Conservation (phyloP, 345 rosid species). For the Cardiospermum halicacabum region DNA sequence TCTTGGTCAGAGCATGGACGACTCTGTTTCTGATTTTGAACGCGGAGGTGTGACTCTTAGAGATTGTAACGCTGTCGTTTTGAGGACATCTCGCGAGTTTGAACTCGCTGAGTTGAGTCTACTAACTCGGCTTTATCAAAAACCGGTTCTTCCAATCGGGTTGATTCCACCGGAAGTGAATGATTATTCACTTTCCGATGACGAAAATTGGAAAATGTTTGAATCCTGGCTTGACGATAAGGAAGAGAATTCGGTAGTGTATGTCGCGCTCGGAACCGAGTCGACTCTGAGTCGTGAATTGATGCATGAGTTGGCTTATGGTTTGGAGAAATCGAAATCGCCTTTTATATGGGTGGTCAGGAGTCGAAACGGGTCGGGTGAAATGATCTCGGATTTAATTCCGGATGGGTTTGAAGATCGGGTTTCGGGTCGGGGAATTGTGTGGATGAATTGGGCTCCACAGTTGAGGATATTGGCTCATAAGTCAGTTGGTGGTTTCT, state of each 20-base stretch:
- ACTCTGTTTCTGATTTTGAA: slow-evolving; percentile 4
- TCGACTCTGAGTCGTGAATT: slow-evolving; percentile 11
- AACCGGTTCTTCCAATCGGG: slow-evolving; percentile 1
- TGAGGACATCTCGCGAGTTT: slow-evolving; percentile 20
- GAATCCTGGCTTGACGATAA: background rate
- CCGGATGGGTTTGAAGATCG: slow-evolving; percentile 11
- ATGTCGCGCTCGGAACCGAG: slow-evolving; percentile 21
- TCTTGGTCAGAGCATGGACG: slow-evolving; percentile 11
- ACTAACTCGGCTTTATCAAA: slow-evolving; percentile 2
- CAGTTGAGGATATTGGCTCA: slow-evolving; percentile 18
- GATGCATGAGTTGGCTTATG: slow-evolving; percentile 20
- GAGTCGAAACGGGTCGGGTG: no score
- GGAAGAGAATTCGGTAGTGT: slow-evolving; percentile 4
- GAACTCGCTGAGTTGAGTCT: slow-evolving; percentile 15
- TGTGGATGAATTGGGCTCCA: slow-evolving; percentile 22
- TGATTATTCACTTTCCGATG: background rate
- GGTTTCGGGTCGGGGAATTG: slow-evolving; percentile 13
- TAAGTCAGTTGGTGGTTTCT: slow-evolving; percentile 24
- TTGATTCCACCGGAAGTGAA: background rate
- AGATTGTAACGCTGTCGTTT: slow-evolving; percentile 1
- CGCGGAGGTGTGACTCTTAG: background rate
- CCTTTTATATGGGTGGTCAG: slow-evolving; percentile 25
- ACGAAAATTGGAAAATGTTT: slow-evolving; percentile 3
- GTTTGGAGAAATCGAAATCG: slow-evolving; percentile 18
- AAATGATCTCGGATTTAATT: background rate